Conservation (phyloP, 495 filamentous ascomycete genomes). For the Penicillium bialowiezense region DNA sequence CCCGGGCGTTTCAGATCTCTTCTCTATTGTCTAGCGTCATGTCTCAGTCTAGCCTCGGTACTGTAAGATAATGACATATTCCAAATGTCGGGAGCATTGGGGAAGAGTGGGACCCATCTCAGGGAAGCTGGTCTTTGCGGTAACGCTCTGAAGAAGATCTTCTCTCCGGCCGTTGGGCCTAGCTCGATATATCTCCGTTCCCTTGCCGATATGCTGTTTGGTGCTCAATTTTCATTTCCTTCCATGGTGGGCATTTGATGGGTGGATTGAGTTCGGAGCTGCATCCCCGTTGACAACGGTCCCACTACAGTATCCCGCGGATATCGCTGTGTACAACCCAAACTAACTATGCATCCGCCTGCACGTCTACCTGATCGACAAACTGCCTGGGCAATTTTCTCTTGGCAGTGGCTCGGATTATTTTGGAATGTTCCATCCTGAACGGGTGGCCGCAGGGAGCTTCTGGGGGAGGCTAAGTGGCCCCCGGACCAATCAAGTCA, state of each 20-base stretch:
- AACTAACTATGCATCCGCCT: constrained; percentile 1
- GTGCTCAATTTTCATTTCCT: not conserved
- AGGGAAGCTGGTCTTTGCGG: constrained; percentile 2
- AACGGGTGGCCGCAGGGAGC: constrained; percentile 23
- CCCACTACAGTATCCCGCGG: not conserved
- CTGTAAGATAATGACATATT: not conserved
- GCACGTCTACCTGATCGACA: constrained; percentile 3
- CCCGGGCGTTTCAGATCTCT: constrained; percentile 23
- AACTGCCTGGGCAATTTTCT: constrained; percentile 1
- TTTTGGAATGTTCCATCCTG: constrained; percentile 27
- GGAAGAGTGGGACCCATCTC: constrained; percentile 1
- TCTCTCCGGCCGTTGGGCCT: not conserved
- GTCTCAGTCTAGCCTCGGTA: constrained; percentile 16
- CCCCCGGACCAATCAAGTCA: constrained; percentile 17
- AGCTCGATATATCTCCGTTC: not conserved
- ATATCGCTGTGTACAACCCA: constrained; percentile 11
- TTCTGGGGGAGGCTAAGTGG: constrained; percentile 11
- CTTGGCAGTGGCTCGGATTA: constrained; percentile 9
- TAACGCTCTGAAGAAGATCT: constrained; percentile 4
- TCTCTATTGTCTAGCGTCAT: constrained; percentile 11
- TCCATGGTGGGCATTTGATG: not conserved
- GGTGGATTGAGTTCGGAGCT: not conserved
- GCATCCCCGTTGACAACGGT: constrained; percentile 7
- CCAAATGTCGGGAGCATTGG: too few relatives aligned
- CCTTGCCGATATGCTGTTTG: not conserved